phyloP scores from a whole-genome alignment of 2,329 filamentous ascomycete genomes.

The Plenodomus lindquistii region DNA sequence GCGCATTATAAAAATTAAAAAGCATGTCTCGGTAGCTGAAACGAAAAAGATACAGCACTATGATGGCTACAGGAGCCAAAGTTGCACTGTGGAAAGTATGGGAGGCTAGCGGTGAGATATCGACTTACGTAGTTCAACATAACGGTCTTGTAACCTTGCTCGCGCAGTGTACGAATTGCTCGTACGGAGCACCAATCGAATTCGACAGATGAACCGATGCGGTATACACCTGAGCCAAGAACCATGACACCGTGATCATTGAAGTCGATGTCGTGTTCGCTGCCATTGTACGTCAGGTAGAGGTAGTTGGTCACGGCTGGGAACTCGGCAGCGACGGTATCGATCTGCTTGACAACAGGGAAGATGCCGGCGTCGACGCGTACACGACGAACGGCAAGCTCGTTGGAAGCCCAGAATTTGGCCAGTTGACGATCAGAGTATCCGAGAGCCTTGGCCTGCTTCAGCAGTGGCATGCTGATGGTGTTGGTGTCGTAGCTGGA shows the following conservation, averaged over 20 bases:
- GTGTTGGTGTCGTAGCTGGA: slow-evolving; percentile 69
- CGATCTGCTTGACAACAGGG: slow-evolving; percentile 95
- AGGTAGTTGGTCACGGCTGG: slow-evolving; percentile 94
- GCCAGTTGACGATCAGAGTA: slow-evolving; percentile 94
- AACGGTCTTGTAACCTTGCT: slow-evolving; percentile 85
- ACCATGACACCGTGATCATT: slow-evolving; percentile 95
- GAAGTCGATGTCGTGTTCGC: slow-evolving; percentile 80
- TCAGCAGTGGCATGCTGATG: slow-evolving; percentile 67
- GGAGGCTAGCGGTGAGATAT: background rate
- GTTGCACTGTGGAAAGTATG: background rate
- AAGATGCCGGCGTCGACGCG: slow-evolving; percentile 84
- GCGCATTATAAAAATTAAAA: too few relatives aligned
- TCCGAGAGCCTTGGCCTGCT: slow-evolving; percentile 87
- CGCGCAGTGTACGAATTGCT: slow-evolving; percentile 85
- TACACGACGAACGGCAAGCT: slow-evolving; percentile 82
- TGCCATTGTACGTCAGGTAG: slow-evolving; percentile 93
- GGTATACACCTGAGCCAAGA: slow-evolving; percentile 91
- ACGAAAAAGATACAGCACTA: too few relatives aligned
- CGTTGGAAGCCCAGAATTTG: slow-evolving; percentile 92
- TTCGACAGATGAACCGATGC: slow-evolving; percentile 96
- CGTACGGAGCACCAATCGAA: slow-evolving; percentile 99
- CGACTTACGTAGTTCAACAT: slow-evolving; percentile 72
- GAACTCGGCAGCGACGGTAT: slow-evolving; percentile 97
- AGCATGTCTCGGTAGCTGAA: too few relatives aligned
- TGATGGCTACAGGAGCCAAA: too few relatives aligned